Percentiles rank a stretch among this genome's conserved stretches.
Evolutionary conservation across 1,284 basidiomycete species (phyloP).

Genomic region (Trichosporon coremiiforme): DNA sequence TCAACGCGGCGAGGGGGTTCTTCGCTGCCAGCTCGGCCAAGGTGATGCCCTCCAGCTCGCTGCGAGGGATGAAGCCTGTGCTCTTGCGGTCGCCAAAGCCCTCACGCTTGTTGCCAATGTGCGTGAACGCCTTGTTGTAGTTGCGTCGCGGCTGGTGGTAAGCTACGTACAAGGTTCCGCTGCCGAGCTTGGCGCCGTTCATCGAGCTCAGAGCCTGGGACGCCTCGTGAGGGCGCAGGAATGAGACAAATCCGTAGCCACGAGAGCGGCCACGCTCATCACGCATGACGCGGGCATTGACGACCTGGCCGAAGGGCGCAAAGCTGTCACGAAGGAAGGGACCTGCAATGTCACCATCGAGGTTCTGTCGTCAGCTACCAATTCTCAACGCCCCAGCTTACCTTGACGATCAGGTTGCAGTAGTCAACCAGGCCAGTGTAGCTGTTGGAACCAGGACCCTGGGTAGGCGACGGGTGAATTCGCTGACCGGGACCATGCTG

Average conservation of each 20-base stretch:
- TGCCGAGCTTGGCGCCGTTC: slow-evolving; percentile 38
- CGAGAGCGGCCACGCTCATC: slow-evolving; percentile 79
- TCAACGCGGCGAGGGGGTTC: slow-evolving; percentile 15
- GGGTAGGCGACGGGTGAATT: slow-evolving; percentile 73
- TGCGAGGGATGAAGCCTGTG: background rate
- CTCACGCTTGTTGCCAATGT: background rate
- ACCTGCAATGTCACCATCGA: slow-evolving; percentile 80
- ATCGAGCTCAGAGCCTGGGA: slow-evolving; percentile 38
- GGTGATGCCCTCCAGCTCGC: slow-evolving; percentile 20
- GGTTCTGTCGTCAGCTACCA: slow-evolving; percentile 62
- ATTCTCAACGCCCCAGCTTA: slow-evolving; percentile 29
- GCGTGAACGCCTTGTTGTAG: slow-evolving; percentile 15
- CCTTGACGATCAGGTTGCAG: slow-evolving; percentile 72
- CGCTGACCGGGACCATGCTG: slow-evolving; percentile 86
- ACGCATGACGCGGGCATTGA: slow-evolving; percentile 91
- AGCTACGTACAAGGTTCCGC: slow-evolving; percentile 36
- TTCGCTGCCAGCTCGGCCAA: slow-evolving; percentile 18
- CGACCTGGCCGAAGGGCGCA: slow-evolving; percentile 74
- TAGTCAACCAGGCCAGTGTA: slow-evolving; percentile 86
- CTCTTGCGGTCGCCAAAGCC: background rate
- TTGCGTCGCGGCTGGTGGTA: slow-evolving; percentile 41
- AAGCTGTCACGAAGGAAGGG: slow-evolving; percentile 79
- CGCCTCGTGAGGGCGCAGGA: slow-evolving; percentile 68
- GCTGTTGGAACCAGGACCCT: slow-evolving; percentile 72
- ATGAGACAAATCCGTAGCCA: slow-evolving; percentile 95